Conservation (phyloP, 495 filamentous ascomycete species). For the Friedmanniomyces endolithicus region DNA sequence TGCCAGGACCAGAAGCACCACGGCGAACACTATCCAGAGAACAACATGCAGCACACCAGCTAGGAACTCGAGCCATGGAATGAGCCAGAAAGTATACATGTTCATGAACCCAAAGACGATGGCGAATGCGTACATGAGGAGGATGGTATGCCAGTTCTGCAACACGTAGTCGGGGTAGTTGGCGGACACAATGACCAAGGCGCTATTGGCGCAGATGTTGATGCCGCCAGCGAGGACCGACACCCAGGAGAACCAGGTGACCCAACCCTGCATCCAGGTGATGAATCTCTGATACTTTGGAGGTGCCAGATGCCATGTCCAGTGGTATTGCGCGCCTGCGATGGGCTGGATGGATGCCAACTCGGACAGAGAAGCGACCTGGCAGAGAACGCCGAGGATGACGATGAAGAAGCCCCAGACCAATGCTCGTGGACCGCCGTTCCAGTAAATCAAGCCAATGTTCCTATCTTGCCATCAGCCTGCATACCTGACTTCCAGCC, state of each 20-base stretch:
- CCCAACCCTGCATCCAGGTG: constrained; percentile 33
- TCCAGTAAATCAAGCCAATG: constrained; percentile 7
- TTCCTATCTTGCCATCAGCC: constrained; percentile 1
- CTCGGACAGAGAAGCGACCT: constrained; percentile 10
- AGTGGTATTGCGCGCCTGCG: constrained; percentile 12
- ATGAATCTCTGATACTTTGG: constrained; percentile 30
- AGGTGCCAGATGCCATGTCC: constrained; percentile 1
- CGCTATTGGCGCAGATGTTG: constrained; percentile 26
- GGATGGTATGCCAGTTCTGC: constrained; percentile 35
- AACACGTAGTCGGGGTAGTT: not conserved
- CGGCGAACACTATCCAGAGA: constrained; percentile 36
- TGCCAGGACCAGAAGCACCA: constrained; percentile 34
- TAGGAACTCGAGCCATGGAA: constrained; percentile 38
- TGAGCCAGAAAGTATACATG: constrained; percentile 32
- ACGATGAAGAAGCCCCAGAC: constrained; percentile 13
- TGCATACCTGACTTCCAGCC: not conserved
- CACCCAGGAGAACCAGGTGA: constrained; percentile 31
- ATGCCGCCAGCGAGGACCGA: constrained; percentile 16
- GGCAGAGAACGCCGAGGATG: not conserved
- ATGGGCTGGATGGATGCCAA: constrained; percentile 7
- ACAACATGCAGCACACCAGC: constrained; percentile 39
- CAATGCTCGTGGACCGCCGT: constrained; percentile 9
- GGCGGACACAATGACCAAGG: not conserved
- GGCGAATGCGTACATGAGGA: constrained; percentile 39
- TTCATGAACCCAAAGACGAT: constrained; percentile 34